Evolutionary conservation across 2,329 filamentous ascomycete species (phyloP).

Genomic region (Fusarium setosum): DNA sequence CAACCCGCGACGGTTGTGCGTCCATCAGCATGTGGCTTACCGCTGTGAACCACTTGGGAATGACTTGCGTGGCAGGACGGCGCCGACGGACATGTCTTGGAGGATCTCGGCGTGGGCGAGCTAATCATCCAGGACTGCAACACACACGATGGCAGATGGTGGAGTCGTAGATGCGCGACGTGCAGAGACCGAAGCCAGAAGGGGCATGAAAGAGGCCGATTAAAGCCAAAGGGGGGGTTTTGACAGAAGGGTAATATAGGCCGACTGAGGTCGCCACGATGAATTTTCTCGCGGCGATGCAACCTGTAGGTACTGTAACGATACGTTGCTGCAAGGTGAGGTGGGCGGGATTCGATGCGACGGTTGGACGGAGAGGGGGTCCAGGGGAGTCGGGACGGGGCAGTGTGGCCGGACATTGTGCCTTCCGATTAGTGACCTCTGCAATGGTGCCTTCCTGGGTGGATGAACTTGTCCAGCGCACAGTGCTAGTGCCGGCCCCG

Average conservation of each 20-base stretch:
- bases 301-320: constrained; percentile 38
- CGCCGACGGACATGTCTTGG: constrained; percentile 11
- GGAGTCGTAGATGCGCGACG: constrained; percentile 32
- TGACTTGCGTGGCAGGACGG: constrained; percentile 27
- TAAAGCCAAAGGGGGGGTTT: constrained; percentile 17
- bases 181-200: constrained; percentile 29
- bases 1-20: constrained; percentile 28
- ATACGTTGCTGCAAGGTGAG: constrained; percentile 42
- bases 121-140: constrained; percentile 26
- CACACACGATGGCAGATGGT: constrained; percentile 29
- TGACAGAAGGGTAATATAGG: constrained; percentile 6
- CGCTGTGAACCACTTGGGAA: constrained; percentile 30
- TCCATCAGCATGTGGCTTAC: constrained; percentile 40
- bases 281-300: constrained; percentile 27
- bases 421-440: background rate
- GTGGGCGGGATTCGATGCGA: constrained; percentile 36
- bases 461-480: constrained; percentile 2
- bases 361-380: constrained; percentile 8
- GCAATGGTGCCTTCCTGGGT: background rate
- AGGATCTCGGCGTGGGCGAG: constrained; percentile 26
- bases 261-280: constrained; percentile 27
- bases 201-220: constrained; percentile 26
- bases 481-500: constrained; percentile 29
- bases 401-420: constrained; percentile 33
- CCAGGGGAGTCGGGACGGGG: constrained; percentile 2